Base-by-base conservation (phyloP, 768 basidiomycete species). In the Guyanaporus albipodus region DNA sequence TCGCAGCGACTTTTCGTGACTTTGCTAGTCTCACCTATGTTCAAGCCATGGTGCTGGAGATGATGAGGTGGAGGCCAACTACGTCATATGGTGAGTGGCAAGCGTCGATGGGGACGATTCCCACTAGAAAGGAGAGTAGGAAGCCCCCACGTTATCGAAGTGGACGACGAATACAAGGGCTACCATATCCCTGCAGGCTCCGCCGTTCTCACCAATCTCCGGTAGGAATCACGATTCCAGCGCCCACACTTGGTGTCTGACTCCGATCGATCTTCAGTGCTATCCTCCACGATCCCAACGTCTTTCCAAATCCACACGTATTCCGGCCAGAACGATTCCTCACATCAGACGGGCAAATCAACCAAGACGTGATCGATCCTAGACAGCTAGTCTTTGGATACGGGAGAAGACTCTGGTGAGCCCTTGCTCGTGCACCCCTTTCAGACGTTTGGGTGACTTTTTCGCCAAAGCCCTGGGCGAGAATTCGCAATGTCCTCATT, bases 251-350 rank as follows among this genome's bases (percentile, higher is more conserved):
- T n/a, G n/a, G n/a, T n/a, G n/a, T n/a, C n/a, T 38, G 36, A 45
- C 11, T 38, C 29, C 21, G 27, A 29, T 41, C n/a, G n/a, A 8
- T 28, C 26, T 29, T 5, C 21, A 63, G 54, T 58, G 56, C 75
- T 2, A 71, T 80, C n/a, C 73, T 73, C 3, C 71, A 77, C 19
- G 79, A 81, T 50, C 79, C 80, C 0, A 61, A 55, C 9, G 63
- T 70, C 12, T 82, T 78, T 62, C 73, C 74, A 0, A 71, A 82
- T 36, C 78, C 80, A 1, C 76, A 83, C 43, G 50, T 39, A n/a
- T 82, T 83, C 57, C 62, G 75, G 31, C 79, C 79, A 6, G 70
- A 75, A 52, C 66, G 80, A n/a, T 83, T 39, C 22, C 37, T 46
- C 37, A 46, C 37, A 14, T 11, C 37, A 32, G 44, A 46, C 24